A percentile compares a stretch with the other conserved stretches of the same genome.
phyloP scores from a whole-genome alignment of 768 basidiomycete genomes.

The Mycena albidolilacea region DNA sequence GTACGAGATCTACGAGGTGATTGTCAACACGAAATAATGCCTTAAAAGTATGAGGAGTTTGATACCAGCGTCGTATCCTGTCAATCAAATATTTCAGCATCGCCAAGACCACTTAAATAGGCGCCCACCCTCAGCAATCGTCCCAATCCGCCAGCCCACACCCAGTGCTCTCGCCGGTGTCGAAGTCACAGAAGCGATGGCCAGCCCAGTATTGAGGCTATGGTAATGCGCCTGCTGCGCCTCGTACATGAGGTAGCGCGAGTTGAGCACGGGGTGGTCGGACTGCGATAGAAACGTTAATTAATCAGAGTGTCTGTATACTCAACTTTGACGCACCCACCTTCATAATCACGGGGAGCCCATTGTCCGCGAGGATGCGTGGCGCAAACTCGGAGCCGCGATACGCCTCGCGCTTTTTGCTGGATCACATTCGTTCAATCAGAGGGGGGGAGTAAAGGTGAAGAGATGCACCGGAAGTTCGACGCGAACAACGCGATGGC shows the following conservation, averaged over 20 bases:
- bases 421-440: constrained; percentile 20
- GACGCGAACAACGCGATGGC: constrained; percentile 82
- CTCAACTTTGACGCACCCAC: constrained; percentile 45
- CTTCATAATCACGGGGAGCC: constrained; percentile 83
- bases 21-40: constrained; percentile 7
- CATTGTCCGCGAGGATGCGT: constrained; percentile 75
- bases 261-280: constrained; percentile 72
- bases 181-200: constrained; percentile 75
- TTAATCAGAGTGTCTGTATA: no score
- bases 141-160: constrained; percentile 78
- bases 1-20: constrained; percentile 57
- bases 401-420: constrained; percentile 69
- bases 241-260: constrained; percentile 78
- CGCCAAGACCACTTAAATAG: background rate
- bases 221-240: constrained; percentile 80
- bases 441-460: background rate
- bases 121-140: constrained; percentile 63
- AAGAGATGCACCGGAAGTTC: constrained; percentile 59
- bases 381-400: constrained; percentile 83
- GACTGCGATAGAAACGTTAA: constrained; percentile 50
- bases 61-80: constrained; percentile 80
- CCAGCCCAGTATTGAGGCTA: constrained; percentile 70
- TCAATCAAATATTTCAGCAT: background rate
- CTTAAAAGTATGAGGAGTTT: background rate
- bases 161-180: constrained; percentile 77